These are phyloP conservation scores for Picea engelmannii DNA, from an alignment of 83 land plant species.

Conservation along the genomic window DNA sequence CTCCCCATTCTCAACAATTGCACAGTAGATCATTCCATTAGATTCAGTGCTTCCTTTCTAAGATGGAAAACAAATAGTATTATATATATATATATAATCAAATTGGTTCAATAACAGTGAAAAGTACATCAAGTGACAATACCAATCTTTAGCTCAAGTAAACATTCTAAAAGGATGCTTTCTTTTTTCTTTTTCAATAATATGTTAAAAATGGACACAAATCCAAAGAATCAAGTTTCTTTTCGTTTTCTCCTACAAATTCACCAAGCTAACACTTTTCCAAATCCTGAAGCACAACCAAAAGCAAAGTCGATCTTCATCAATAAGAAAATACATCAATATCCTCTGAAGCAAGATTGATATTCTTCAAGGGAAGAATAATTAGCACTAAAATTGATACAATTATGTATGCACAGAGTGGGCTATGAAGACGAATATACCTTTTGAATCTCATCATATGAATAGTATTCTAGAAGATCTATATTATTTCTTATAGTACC, in stretches of 20 bases:
- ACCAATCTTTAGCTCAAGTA: too few species aligned
- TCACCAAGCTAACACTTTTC: slow-evolving; percentile 29
- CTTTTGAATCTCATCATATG: slow-evolving; percentile 84
- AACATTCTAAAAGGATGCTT: too few species aligned
- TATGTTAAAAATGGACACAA: too few species aligned
- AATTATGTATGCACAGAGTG: neutral
- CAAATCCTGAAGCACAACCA: slow-evolving; percentile 8
- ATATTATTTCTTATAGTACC: slow-evolving; percentile 29
- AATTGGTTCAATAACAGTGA: too few species aligned
- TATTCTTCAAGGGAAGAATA: too few species aligned
- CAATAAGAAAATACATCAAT: neutral
- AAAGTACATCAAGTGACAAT: too few species aligned
- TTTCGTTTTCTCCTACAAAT: slow-evolving; percentile 46
- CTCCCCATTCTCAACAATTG: slow-evolving; percentile 25
- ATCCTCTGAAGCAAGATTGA: neutral
- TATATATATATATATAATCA: too few species aligned
- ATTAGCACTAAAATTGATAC: neutral
- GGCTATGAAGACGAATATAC: slow-evolving; percentile 18
- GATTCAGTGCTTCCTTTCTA: too few species aligned
- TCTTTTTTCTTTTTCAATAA: too few species aligned
- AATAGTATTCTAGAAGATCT: slow-evolving; percentile 77
- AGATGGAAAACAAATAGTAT: too few species aligned
- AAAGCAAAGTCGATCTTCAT: neutral
- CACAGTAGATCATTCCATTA: neutral
- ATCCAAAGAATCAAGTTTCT: slow-evolving; percentile 39